Conservation (phyloP, 2,329 filamentous ascomycete genomes). For the Neonectria ditissima region DNA sequence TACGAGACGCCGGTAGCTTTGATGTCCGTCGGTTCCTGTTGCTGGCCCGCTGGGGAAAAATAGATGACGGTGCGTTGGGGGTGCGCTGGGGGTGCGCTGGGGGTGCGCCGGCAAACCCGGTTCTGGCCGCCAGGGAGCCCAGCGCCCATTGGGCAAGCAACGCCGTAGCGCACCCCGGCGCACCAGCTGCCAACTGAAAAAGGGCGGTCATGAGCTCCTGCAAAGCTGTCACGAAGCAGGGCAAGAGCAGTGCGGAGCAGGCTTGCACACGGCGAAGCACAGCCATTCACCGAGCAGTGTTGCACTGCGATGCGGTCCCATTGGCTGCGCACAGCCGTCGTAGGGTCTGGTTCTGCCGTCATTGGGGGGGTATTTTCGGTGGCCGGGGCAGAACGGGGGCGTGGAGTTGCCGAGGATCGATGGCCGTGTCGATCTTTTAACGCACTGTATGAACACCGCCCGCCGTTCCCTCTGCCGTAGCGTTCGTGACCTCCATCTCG, state of each 20-base stretch:
- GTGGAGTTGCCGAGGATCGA: slow-evolving; percentile 26
- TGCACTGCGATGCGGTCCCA: slow-evolving; percentile 9
- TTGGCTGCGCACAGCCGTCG: slow-evolving; percentile 16
- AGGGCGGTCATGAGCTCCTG: slow-evolving; percentile 25
- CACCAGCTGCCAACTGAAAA: slow-evolving; percentile 35
- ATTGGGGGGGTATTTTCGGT: slow-evolving; percentile 18
- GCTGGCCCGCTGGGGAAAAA: slow-evolving; percentile 37
- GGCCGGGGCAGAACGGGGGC: slow-evolving; percentile 15
- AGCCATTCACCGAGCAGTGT: slow-evolving; percentile 38
- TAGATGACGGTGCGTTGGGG: slow-evolving; percentile 40
- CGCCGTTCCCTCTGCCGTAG: slow-evolving; percentile 22
- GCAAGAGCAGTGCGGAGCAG: slow-evolving; percentile 33
- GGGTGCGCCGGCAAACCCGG: slow-evolving; percentile 44
- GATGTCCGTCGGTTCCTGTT: slow-evolving; percentile 39
- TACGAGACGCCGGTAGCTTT: slow-evolving; percentile 40
- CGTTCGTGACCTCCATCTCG: slow-evolving; percentile 8
- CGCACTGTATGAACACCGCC: slow-evolving; percentile 29
- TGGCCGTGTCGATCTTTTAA: slow-evolving; percentile 30
- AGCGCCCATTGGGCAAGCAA: slow-evolving; percentile 36
- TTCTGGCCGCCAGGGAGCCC: slow-evolving; percentile 39
- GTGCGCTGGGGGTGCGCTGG: slow-evolving; percentile 35
- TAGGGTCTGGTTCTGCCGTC: slow-evolving; percentile 15
- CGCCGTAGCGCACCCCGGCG: slow-evolving; percentile 33
- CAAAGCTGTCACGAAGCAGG: slow-evolving; percentile 19
- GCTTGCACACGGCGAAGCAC: slow-evolving; percentile 30